Evolutionary conservation across 768 basidiomycete genomes (phyloP).

Genomic region (Russula ochroleuca): DNA sequence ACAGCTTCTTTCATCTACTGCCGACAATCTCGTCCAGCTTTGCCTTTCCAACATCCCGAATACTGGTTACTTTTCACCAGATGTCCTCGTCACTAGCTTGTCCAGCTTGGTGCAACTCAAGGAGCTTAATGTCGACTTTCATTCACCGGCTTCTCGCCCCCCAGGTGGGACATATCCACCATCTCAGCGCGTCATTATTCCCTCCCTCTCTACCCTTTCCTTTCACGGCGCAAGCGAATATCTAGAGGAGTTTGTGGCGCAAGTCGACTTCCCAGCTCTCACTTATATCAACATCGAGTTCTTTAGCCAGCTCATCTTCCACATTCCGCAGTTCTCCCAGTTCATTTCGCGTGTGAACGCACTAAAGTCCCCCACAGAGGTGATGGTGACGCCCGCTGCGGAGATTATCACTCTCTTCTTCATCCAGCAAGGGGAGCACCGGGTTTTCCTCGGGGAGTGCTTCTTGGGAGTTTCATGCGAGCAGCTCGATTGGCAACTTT

Average conservation of each 20-base stretch:
- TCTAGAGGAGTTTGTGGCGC: not conserved
- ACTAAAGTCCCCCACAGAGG: not conserved
- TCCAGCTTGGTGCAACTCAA: constrained; percentile 2
- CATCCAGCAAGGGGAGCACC: not conserved
- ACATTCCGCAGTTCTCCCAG: constrained; percentile 2
- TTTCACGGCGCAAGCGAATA: constrained; percentile 10
- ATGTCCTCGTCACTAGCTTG: not conserved
- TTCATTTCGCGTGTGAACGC: not conserved
- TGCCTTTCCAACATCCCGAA: not conserved
- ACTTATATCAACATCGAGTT: not conserved
- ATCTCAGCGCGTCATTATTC: not conserved
- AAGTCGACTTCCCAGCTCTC: not conserved
- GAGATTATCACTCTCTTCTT: not conserved
- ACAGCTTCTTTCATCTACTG: constrained; percentile 11
- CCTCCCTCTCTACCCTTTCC: not conserved
- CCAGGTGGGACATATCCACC: no score
- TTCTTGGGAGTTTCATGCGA: not conserved
- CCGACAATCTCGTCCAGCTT: constrained; percentile 1
- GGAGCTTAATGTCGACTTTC: not conserved
- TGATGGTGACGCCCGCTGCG: not conserved
- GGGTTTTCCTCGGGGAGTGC: not conserved
- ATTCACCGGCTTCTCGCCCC: not conserved
- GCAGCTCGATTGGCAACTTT: constrained; percentile 8
- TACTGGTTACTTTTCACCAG: not conserved
- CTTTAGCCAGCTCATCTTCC: constrained; percentile 1